Percentiles rank a stretch among this genome's conserved stretches.
These are phyloP conservation scores for Vanilla planifolia DNA, from an alignment of 106 monocot species.

Conservation along the genomic window DNA sequence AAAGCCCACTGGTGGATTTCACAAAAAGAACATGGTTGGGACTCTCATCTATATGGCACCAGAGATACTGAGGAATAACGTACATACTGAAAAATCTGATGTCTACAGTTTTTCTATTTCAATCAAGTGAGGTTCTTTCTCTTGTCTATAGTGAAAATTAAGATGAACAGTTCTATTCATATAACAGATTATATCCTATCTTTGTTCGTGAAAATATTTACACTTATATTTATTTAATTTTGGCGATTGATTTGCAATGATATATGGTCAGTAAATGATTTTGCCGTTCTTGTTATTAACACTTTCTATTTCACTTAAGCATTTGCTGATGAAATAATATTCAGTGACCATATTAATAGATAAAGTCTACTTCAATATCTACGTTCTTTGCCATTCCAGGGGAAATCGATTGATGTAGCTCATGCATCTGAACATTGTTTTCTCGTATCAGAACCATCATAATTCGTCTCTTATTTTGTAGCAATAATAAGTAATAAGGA, in stretches of 20 bases:
- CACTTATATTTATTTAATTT: neutral
- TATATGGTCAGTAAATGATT: too few relatives aligned
- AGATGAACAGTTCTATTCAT: conserved; percentile 2
- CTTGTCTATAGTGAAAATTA: neutral
- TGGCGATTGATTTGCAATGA: conserved; percentile 1
- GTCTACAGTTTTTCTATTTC: conserved; percentile 89
- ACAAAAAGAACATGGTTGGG: conserved; percentile 97
- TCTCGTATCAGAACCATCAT: too few relatives aligned
- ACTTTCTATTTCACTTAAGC: too few relatives aligned
- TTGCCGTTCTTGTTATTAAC: too few relatives aligned
- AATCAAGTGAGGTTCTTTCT: conserved; percentile 68
- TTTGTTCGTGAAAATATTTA: neutral
- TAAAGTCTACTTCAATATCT: too few relatives aligned
- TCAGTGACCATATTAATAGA: too few relatives aligned
- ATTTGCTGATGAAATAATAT: too few relatives aligned
- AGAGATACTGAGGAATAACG: conserved; percentile 80
- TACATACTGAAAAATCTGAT: conserved; percentile 97
- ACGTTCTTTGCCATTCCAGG: too few relatives aligned
- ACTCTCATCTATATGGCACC: conserved; percentile 99
- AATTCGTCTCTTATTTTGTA: too few relatives aligned
- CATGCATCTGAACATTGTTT: too few relatives aligned
- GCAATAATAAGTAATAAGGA: too few relatives aligned
- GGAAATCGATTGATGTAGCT: too few relatives aligned
- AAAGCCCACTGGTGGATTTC: conserved; percentile 98
- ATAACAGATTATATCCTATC: neutral